Conservation (phyloP, 2,329 filamentous ascomycete species). For the Trichoderma lentiforme region DNA sequence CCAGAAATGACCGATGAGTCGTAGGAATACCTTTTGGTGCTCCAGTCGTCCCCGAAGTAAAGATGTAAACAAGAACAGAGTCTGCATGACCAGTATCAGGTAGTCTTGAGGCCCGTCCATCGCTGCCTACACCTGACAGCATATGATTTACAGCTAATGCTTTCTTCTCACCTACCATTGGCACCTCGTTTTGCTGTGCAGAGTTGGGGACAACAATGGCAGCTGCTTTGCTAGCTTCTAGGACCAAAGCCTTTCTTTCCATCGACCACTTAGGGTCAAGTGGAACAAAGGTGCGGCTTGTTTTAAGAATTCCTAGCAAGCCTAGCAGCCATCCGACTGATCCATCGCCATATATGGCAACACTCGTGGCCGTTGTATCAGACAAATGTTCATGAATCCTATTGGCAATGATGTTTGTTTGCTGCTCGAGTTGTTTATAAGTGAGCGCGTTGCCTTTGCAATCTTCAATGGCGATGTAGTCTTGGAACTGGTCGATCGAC, state of each 20-base stretch:
- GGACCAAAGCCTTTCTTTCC: not conserved
- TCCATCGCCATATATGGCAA: slow-evolving; percentile 13
- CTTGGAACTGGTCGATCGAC: not conserved
- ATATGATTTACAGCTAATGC: not conserved
- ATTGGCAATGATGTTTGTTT: not conserved
- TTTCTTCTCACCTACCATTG: not conserved
- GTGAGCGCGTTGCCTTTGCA: not conserved
- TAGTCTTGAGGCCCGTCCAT: not conserved
- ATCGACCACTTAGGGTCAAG: slow-evolving; percentile 15
- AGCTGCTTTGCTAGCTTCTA: not conserved
- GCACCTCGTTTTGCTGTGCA: not conserved
- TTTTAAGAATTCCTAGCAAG: slow-evolving; percentile 6
- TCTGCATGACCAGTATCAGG: not conserved
- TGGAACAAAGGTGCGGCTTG: slow-evolving; percentile 5
- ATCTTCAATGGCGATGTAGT: not conserved
- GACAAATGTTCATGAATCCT: not conserved
- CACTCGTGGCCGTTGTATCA: not conserved
- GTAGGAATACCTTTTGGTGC: slow-evolving; percentile 16
- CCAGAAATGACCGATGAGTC: slow-evolving; percentile 3
- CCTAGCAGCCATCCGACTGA: slow-evolving; percentile 12
- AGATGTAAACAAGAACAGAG: slow-evolving; percentile 9
- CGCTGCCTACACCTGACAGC: not conserved
- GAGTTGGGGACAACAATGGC: not conserved
- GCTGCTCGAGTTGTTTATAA: not conserved
- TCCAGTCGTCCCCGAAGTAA: slow-evolving; percentile 16